Percentiles rank a stretch among this genome's conserved stretches.
These are phyloP conservation scores for Xylariomycetidae sp. DNA, from an alignment of 2,329 filamentous ascomycete genomes.

Conservation along the genomic window DNA sequence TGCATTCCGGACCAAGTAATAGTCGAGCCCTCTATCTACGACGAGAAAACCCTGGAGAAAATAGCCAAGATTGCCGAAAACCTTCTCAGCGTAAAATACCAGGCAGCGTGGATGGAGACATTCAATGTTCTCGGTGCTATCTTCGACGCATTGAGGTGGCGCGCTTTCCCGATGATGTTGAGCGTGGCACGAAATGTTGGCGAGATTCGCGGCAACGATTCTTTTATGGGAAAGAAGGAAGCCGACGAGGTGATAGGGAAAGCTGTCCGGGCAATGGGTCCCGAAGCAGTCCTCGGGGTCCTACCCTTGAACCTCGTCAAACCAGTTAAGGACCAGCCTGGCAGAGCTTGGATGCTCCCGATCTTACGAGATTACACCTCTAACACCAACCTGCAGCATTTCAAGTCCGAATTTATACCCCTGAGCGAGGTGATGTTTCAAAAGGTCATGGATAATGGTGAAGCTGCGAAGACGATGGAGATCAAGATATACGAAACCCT, in stretches of 20 bases:
- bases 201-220: constrained; percentile 80
- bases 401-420: constrained; percentile 80
- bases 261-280: constrained; percentile 85
- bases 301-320: constrained; percentile 82
- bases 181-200: constrained; percentile 75
- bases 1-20: constrained; percentile 81
- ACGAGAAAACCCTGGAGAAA: constrained; percentile 84
- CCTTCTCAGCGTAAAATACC: constrained; percentile 83
- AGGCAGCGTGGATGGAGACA: constrained; percentile 90
- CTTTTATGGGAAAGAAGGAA: constrained; percentile 91
- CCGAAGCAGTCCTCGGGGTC: constrained; percentile 74
- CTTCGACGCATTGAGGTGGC: constrained; percentile 84
- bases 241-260: constrained; percentile 86
- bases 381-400: constrained; percentile 83
- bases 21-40: constrained; percentile 83
- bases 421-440: constrained; percentile 89
- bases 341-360: constrained; percentile 91
- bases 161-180: constrained; percentile 71
- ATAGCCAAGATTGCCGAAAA: constrained; percentile 68
- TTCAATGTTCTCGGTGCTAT: constrained; percentile 84
- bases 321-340: constrained; percentile 71
- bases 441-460: constrained; percentile 75
- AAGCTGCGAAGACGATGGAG: constrained; percentile 86
- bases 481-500: constrained; percentile 91
- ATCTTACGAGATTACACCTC: constrained; percentile 84